Evolutionary conservation across 1,284 basidiomycete genomes (phyloP).

Genomic region (Puccinia horiana): DNA sequence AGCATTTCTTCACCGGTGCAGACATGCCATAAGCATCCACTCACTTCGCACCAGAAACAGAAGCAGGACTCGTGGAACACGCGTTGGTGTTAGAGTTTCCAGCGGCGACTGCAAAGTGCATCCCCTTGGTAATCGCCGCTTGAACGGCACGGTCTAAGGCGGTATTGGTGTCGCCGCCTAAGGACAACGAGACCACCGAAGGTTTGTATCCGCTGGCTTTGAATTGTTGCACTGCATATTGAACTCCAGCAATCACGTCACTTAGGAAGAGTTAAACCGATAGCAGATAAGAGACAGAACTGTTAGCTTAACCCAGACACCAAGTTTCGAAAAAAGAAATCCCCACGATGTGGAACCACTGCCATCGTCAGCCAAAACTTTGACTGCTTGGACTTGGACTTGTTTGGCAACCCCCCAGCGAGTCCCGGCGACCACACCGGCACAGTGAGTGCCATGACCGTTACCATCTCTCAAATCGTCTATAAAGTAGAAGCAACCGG

Average conservation of each 20-base stretch:
- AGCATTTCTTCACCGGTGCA: too few relatives aligned
- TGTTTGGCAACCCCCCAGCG: slow-evolving; percentile 52
- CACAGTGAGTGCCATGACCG: slow-evolving; percentile 60
- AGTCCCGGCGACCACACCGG: slow-evolving; percentile 51
- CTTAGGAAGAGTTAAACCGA: not conserved
- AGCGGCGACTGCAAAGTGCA: slow-evolving; percentile 51
- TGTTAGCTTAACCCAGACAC: not conserved
- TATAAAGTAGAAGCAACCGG: not conserved
- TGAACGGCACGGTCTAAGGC: slow-evolving; percentile 50
- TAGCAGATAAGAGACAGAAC: not conserved
- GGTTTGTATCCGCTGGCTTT: slow-evolving; percentile 50
- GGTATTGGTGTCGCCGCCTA: slow-evolving; percentile 49
- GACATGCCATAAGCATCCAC: not conserved
- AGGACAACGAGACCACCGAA: slow-evolving; percentile 50
- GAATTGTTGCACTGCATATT: slow-evolving; percentile 44
- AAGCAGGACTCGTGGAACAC: slow-evolving; percentile 50
- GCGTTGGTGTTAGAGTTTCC: slow-evolving; percentile 51
- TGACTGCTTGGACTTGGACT: slow-evolving; percentile 51
- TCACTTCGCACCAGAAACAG: slow-evolving; percentile 34
- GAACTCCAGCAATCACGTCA: slow-evolving; percentile 50
- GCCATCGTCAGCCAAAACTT: slow-evolving; percentile 51
- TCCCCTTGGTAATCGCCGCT: slow-evolving; percentile 48
- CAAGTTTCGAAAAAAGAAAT: not conserved
- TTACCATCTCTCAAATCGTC: slow-evolving; percentile 54
- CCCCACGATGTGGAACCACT: slow-evolving; percentile 50